These are phyloP conservation scores for Chalciporus sphaerocephalus DNA, from an alignment of 768 basidiomycete species.

Conservation along the genomic window DNA sequence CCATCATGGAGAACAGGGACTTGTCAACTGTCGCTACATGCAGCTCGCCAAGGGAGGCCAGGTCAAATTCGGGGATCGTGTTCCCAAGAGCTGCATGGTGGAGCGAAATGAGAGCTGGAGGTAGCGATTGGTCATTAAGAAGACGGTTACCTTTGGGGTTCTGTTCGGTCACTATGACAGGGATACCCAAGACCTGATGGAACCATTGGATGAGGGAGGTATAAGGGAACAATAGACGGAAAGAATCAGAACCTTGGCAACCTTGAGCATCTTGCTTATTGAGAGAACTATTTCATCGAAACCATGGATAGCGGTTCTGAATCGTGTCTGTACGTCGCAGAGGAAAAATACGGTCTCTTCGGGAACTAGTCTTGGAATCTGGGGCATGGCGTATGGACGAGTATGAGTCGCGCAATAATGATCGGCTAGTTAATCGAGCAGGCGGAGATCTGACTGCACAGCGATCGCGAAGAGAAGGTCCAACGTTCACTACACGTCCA, in stretches of 20 bases:
- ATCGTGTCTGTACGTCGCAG: conserved; percentile 79
- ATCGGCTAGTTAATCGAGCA: not conserved
- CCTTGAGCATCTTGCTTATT: conserved; percentile 69
- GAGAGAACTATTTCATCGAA: conserved; percentile 69
- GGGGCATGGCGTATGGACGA: conserved; percentile 13
- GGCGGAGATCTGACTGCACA: not conserved
- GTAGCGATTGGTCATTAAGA: not conserved
- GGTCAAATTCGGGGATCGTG: conserved; percentile 59
- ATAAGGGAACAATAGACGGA: not conserved
- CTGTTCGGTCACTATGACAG: conserved; percentile 81
- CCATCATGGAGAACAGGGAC: conserved; percentile 82
- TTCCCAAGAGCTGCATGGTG: conserved; percentile 56
- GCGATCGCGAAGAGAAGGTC: too few species aligned
- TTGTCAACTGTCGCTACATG: conserved; percentile 67
- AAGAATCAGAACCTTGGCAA: conserved; percentile 57
- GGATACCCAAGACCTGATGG: conserved; percentile 55
- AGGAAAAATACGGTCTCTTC: conserved; percentile 58
- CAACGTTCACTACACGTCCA: too few species aligned
- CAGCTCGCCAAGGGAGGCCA: conserved; percentile 49
- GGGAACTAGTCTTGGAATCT: conserved; percentile 37
- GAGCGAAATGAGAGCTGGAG: conserved; percentile 7
- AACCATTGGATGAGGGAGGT: not conserved
- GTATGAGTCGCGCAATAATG: not conserved
- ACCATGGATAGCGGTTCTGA: conserved; percentile 61
- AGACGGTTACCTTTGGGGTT: conserved; percentile 61